Evolutionary conservation across 2,329 filamentous ascomycete genomes (phyloP), one percentile per base, ranked within the genome.

Genomic region (Lachnellula cervina): DNA sequence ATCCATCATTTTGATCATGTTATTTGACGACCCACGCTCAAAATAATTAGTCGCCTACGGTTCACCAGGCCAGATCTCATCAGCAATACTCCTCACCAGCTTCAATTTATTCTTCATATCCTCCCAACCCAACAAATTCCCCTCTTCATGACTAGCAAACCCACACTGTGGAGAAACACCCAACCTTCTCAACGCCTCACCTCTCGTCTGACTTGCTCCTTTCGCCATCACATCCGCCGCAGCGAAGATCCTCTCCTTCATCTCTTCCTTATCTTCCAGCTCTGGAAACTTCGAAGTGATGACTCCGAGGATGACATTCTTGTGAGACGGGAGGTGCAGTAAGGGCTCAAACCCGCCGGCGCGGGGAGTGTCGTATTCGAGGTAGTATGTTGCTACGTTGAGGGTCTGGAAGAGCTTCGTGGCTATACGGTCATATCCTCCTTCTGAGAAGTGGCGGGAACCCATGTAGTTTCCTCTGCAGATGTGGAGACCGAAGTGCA

Each of bases 401-500:
- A 87, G 75, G 61, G 81, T 73, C 59, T 80, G 75, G 75, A 88
- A 87, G 16, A 88, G 77, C 73, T 84, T 86, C 68, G 80, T 77
- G 21, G 84, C 84, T 57, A 88, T 87, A 58, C 82, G 76, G 68
- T 88, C 84, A 70, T 87, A 88, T 28, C 80, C 80, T 34, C 84
- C 84, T 66, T 86, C 82, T 51, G 82, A 80, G 64, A 88, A 88
- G 72, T 86, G 82, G 40, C 83, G 79, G 19, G 82, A 83, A 54
- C 82, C 80, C 63, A 86, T 83, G 71, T 87, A 87, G 75, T 87
- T 88, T 51, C 62, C 80, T 35, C 80, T 80, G 78, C 88, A 92
- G 51, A 92, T 77, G 69, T 92, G 89, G 19, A 92, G 84, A 49
- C 89, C 89, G 7, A 89, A 80, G 71, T 90, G 87, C 76, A 92